Evolutionary conservation across 2,329 filamentous ascomycete genomes (phyloP).

Genomic region (Ceratocystis colombiana): DNA sequence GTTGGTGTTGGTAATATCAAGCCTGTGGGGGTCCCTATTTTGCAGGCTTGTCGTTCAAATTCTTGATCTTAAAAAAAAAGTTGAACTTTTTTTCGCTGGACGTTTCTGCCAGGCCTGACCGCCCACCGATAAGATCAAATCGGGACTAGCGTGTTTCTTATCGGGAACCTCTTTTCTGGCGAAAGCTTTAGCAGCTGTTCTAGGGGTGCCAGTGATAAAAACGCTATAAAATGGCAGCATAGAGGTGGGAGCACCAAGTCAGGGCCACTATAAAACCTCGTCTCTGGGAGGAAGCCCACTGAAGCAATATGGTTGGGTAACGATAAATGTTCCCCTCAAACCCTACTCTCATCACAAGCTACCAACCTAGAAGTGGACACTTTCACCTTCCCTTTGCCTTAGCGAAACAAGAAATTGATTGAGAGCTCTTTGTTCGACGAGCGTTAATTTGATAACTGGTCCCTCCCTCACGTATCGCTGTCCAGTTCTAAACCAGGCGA

Average conservation of each 20-base stretch:
- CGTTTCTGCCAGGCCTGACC: constrained; percentile 26
- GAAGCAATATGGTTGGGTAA: not conserved
- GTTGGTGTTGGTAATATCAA: constrained; percentile 16
- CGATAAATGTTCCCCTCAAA: not conserved
- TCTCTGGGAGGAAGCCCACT: not conserved
- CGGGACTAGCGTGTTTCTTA: constrained; percentile 20
- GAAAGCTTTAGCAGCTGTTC: not conserved
- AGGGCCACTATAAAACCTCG: not conserved
- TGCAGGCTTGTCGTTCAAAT: constrained; percentile 25
- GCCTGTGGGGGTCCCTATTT: constrained; percentile 22
- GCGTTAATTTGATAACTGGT: not conserved
- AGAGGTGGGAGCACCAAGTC: too few species aligned
- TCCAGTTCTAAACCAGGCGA: not conserved
- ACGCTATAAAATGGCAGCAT: not conserved
- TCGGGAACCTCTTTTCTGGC: constrained; percentile 11
- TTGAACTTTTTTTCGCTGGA: constrained; percentile 26
- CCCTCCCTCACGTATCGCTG: not conserved
- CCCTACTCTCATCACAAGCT: not conserved
- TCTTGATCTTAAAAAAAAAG: constrained; percentile 31
- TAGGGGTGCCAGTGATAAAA: not conserved
- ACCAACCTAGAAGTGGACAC: constrained; percentile 22
- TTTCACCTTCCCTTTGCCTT: constrained; percentile 9
- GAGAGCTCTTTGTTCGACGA: not conserved
- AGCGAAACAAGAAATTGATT: not conserved
- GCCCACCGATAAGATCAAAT: constrained; percentile 24